Evolutionary conservation across 2,329 filamentous ascomycete genomes (phyloP).

Genomic region (Rhytidhysteron rufulum): DNA sequence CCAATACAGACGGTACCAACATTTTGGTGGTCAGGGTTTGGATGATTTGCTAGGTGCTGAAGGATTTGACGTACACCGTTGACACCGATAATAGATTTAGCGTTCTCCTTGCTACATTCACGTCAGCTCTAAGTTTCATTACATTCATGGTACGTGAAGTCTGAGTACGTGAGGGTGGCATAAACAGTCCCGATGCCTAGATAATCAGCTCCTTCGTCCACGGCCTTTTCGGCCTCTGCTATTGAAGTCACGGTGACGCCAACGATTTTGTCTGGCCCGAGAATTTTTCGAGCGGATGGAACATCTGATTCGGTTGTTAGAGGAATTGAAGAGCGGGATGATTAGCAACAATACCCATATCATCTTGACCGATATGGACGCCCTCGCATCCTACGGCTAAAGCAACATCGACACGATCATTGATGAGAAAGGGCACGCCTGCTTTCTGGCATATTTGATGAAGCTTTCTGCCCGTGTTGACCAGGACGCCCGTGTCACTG

Average conservation of each 20-base stretch:
- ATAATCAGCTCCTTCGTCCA: constrained; percentile 77
- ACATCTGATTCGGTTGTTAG: constrained; percentile 46
- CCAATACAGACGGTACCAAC: constrained; percentile 73
- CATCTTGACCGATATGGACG: constrained; percentile 92
- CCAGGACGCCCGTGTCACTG: constrained; percentile 66
- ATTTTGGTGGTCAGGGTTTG: constrained; percentile 21
- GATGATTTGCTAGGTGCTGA: constrained; percentile 50
- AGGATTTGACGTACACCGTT: constrained; percentile 67
- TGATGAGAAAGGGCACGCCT: constrained; percentile 79
- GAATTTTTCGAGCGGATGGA: constrained; percentile 62
- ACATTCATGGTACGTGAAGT: no score
- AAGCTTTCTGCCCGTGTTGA: constrained; percentile 66
- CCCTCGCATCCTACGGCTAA: constrained; percentile 83
- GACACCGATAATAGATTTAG: constrained; percentile 75
- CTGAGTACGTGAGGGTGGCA: constrained; percentile 74
- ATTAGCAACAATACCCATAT: constrained; percentile 58
- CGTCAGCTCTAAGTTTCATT: background rate
- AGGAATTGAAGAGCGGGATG: constrained; percentile 3
- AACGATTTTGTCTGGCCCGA: constrained; percentile 76
- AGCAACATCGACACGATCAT: constrained; percentile 88
- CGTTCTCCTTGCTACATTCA: constrained; percentile 70
- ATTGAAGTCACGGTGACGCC: constrained; percentile 78
- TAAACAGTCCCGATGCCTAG: constrained; percentile 88
- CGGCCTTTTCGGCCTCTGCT: constrained; percentile 69
- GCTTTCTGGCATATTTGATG: constrained; percentile 66